Conservation (phyloP, 2,329 filamentous ascomycete species). For the Alternaria sp. region DNA sequence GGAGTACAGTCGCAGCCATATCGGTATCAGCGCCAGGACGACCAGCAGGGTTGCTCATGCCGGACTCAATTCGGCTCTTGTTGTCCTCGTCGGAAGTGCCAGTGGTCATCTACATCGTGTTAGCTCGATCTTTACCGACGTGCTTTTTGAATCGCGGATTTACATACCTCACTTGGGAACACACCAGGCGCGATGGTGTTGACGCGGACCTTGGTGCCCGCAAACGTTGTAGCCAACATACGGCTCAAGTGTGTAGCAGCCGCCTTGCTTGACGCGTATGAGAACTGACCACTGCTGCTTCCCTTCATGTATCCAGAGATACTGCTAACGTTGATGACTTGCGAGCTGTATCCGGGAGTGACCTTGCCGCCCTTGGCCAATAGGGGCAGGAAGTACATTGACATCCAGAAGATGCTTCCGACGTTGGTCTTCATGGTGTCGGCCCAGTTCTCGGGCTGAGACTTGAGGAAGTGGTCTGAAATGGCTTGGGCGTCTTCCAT, state of each 20-base stretch:
- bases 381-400: conserved; percentile 62
- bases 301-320: conserved; percentile 60
- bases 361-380: conserved; percentile 57
- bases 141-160: not conserved
- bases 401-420: conserved; percentile 59
- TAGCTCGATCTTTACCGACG: not conserved
- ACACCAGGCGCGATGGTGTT: conserved; percentile 49
- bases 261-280: conserved; percentile 59
- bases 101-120: conserved; percentile 54
- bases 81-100: conserved; percentile 55
- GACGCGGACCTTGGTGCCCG: conserved; percentile 52
- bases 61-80: conserved; percentile 53
- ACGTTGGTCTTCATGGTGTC: conserved; percentile 62
- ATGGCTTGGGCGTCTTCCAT: conserved; percentile 56
- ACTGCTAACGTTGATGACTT: conserved; percentile 62
- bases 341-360: conserved; percentile 57
- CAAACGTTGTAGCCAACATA: conserved; percentile 56
- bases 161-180: conserved; percentile 49
- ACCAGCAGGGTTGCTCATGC: conserved; percentile 54
- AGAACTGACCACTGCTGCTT: conserved; percentile 58
- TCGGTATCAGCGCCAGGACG: conserved; percentile 51
- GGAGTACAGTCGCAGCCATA: conserved; percentile 49
- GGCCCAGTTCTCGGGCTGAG: conserved; percentile 55
- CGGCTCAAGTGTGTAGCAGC: conserved; percentile 54
- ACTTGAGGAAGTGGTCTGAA: conserved; percentile 59